phyloP scores from a whole-genome alignment of 495 filamentous ascomycete genomes.

The Niebla homalea region DNA sequence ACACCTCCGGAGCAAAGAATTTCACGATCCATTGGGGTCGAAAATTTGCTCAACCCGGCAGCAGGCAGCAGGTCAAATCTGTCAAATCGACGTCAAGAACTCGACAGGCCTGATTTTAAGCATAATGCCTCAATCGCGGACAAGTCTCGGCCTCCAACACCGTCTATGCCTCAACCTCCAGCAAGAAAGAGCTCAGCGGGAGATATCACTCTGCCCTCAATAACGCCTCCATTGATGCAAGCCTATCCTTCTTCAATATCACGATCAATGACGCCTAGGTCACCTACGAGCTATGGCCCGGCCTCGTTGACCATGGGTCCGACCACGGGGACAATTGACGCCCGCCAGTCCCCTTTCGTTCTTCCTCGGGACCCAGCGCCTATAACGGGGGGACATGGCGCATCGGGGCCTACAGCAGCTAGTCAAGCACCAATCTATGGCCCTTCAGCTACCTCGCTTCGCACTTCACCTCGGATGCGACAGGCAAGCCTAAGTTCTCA shows the following conservation, averaged over 20 bases:
- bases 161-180: slow-evolving; percentile 15
- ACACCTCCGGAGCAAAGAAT: slow-evolving; percentile 16
- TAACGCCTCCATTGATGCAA: slow-evolving; percentile 16
- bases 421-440: slow-evolving; percentile 8
- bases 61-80: slow-evolving; percentile 14
- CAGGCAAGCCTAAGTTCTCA: slow-evolving; percentile 15
- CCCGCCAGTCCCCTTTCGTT: slow-evolving; percentile 35
- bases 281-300: slow-evolving; percentile 37
- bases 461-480: slow-evolving; percentile 10
- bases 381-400: slow-evolving; percentile 9
- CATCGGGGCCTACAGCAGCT: slow-evolving; percentile 12
- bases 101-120: slow-evolving; percentile 19
- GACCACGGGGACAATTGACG: slow-evolving; percentile 27
- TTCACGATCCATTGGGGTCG: slow-evolving; percentile 35
- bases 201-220: slow-evolving; percentile 15
- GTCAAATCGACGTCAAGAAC: slow-evolving; percentile 12
- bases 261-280: slow-evolving; percentile 51
- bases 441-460: background rate
- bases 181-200: slow-evolving; percentile 11
- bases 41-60: slow-evolving; percentile 37
- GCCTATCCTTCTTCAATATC: slow-evolving; percentile 31
- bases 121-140: slow-evolving; percentile 24
- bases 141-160: slow-evolving; percentile 18
- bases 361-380: slow-evolving; percentile 13
- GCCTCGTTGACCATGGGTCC: slow-evolving; percentile 33